A percentile compares a stretch with the other conserved stretches of the same genome.
phyloP scores from a whole-genome alignment of 2,329 filamentous ascomycete genomes.

The Sphaerulina musiva region DNA sequence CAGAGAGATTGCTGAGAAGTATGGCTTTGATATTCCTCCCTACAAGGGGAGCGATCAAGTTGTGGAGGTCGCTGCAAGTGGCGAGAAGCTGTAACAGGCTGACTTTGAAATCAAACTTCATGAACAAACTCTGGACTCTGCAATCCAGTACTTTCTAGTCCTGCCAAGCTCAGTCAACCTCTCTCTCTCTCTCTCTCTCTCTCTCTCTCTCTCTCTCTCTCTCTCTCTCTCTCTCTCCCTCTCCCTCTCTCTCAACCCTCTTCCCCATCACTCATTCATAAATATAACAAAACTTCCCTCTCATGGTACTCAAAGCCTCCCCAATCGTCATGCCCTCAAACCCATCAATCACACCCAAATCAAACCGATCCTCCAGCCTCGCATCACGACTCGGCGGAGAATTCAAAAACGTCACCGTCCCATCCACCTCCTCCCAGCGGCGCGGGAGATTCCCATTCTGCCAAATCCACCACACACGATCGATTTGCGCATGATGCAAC shows the following conservation, averaged over 20 bases:
- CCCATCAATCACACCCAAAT: conserved; percentile 12
- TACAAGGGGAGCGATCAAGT: conserved; percentile 87
- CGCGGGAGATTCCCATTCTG: conserved; percentile 32
- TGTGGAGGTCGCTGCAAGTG: conserved; percentile 58
- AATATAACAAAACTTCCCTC: conserved; percentile 16
- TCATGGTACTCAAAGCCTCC: conserved; percentile 10
- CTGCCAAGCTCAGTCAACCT: too few relatives aligned
- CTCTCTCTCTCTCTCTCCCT: too few relatives aligned
- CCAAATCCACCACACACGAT: conserved; percentile 45
- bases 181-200: too few relatives aligned
- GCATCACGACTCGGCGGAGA: conserved; percentile 6
- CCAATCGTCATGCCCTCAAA: conserved; percentile 10
- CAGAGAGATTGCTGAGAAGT: conserved; percentile 72
- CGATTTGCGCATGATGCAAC: conserved; percentile 44
- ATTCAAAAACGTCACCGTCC: conserved; percentile 14
- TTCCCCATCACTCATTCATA: conserved; percentile 6
- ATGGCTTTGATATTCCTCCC: conserved; percentile 71
- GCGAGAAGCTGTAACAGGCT: conserved; percentile 34
- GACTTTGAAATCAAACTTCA: too few relatives aligned
- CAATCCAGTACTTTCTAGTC: too few relatives aligned
- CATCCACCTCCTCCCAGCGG: background rate
- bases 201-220: too few relatives aligned
- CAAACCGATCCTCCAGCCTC: conserved; percentile 9
- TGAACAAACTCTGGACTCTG: too few relatives aligned
- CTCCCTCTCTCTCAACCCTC: too few relatives aligned